These are phyloP conservation scores for Saccharomycopsis capsularis DNA, from an alignment of 805 yeast species.

Conservation along the genomic window DNA sequence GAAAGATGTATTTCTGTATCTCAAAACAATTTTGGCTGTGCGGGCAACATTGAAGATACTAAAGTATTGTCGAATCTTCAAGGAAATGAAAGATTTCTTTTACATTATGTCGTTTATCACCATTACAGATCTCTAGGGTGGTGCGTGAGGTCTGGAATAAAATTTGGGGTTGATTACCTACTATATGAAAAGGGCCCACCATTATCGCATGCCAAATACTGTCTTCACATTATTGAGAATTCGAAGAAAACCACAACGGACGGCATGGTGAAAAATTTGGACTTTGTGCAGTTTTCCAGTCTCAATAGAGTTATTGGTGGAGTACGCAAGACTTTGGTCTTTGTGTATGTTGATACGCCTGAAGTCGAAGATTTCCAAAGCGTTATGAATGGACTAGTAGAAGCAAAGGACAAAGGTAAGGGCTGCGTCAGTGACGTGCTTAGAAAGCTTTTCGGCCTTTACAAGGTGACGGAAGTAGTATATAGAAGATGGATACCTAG, in stretches of 20 bases:
- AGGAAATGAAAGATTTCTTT: slow-evolving; percentile 36
- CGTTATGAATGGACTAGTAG: neutral
- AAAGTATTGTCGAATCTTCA: neutral
- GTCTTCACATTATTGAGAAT: slow-evolving; percentile 46
- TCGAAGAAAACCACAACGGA: slow-evolving; percentile 27
- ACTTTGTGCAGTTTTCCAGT: slow-evolving; percentile 49
- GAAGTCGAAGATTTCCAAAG: slow-evolving; percentile 28
- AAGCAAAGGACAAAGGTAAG: slow-evolving; percentile 19
- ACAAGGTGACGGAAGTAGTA: slow-evolving; percentile 56
- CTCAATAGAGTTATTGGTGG: slow-evolving; percentile 77
- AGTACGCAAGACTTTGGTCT: slow-evolving; percentile 70
- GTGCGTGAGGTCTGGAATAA: slow-evolving; percentile 89
- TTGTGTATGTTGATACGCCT: slow-evolving; percentile 61
- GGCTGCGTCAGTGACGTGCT: slow-evolving; percentile 25
- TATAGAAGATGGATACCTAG: slow-evolving; percentile 83
- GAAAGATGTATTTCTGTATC: neutral
- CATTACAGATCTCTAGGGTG: slow-evolving; percentile 86
- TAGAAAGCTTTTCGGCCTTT: slow-evolving; percentile 34
- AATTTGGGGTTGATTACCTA: slow-evolving; percentile 83
- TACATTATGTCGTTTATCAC: slow-evolving; percentile 69
- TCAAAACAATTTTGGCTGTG: neutral
- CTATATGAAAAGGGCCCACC: slow-evolving; percentile 92
- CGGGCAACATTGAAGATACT: neutral
- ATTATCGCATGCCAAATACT: slow-evolving; percentile 87
- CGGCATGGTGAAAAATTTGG: slow-evolving; percentile 36